These are phyloP conservation scores for Neurospora sp. DNA, from an alignment of 495 filamentous ascomycete genomes.

Conservation along the genomic window DNA sequence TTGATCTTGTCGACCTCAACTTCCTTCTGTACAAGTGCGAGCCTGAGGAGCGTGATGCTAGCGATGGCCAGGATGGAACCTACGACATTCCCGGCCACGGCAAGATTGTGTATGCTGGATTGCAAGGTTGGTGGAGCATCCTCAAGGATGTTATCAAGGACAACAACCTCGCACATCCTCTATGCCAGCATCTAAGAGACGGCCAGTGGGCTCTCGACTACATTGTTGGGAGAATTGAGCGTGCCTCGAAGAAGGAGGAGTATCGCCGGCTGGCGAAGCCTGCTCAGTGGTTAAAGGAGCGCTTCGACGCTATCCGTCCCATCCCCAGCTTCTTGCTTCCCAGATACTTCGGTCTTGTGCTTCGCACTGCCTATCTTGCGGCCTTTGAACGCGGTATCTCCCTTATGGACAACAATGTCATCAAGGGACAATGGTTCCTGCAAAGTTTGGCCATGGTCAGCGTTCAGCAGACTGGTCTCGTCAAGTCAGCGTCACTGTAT, in stretches of 20 bases:
- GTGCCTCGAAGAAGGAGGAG: constrained; percentile 49
- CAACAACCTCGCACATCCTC: constrained; percentile 85
- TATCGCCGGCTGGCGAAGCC: constrained; percentile 51
- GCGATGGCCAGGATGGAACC: constrained; percentile 68
- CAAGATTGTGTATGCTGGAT: constrained; percentile 82
- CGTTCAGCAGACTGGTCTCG: constrained; percentile 75
- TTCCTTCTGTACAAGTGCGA: constrained; percentile 88
- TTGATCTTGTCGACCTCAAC: constrained; percentile 76
- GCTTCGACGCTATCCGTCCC: constrained; percentile 72
- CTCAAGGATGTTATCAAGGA: constrained; percentile 74
- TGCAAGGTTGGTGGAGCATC: constrained; percentile 98
- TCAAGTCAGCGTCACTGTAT: constrained; percentile 83
- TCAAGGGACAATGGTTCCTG: constrained; percentile 71
- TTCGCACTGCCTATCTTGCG: constrained; percentile 77
- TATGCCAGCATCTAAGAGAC: constrained; percentile 84
- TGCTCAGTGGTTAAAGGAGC: constrained; percentile 67
- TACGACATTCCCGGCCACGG: constrained; percentile 81
- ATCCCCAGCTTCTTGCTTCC: constrained; percentile 86
- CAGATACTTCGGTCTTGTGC: constrained; percentile 81
- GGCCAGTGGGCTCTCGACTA: constrained; percentile 96
- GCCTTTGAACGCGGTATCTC: constrained; percentile 68
- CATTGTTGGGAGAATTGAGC: constrained; percentile 66
- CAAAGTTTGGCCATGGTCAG: constrained; percentile 83
- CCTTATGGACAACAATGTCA: constrained; percentile 67
- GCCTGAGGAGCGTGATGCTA: constrained; percentile 78